Base-by-base conservation (phyloP, 495 filamentous ascomycete genomes). In the Tuber melanosporum region DNA sequence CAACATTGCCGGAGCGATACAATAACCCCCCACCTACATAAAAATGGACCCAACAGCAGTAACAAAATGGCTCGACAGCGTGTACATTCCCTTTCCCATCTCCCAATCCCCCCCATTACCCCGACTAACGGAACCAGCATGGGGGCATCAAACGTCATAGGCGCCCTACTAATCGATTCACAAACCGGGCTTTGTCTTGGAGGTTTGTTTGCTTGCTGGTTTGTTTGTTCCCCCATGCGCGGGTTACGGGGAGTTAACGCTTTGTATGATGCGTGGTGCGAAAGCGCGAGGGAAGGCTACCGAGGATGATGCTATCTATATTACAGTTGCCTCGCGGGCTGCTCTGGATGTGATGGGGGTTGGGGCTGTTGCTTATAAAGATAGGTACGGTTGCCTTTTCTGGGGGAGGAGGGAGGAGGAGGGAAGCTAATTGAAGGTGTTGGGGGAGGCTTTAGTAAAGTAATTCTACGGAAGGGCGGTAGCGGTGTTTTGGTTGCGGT, bases 331-430 rank as follows among this genome's bases (percentile, higher is more conserved):
- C 19, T 83, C 81, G 45, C 77, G 81, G 45, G 70, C 75, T 9
- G 78, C 80, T 26, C 76, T 83, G 36, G 82, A 83, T 66, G 32
- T 39, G 22, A 81, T 52, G 46, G 81, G 82, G 62, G 81, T 83
- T 32, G 81, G 82, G 39, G 82, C 82, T 14, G 81, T 82, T 45
- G 75, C 78, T 71, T 83, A 79, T 74, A 83, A 82, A 45, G 81
- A 83, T 74, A 80, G 78, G 81, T 83, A 80, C 19, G 49, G 22
- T 62, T 62, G 46, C 43, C n/a, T 42, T 43, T 49, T 22, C 43
- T 47, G 17, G 43, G 44, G 19, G 49, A 12, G 39, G n/a, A 46
- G 26, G 26, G 0, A 17, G 41, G 36, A 71, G 5, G 19, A 71
- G 43, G 3, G 19, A 66, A 46, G 41, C 19, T 26, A 26, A 71